Percentiles rank a stretch among this genome's conserved stretches.
Evolutionary conservation across 164 flowering plant genomes (phyloP).

Genomic region (Piper betle): DNA sequence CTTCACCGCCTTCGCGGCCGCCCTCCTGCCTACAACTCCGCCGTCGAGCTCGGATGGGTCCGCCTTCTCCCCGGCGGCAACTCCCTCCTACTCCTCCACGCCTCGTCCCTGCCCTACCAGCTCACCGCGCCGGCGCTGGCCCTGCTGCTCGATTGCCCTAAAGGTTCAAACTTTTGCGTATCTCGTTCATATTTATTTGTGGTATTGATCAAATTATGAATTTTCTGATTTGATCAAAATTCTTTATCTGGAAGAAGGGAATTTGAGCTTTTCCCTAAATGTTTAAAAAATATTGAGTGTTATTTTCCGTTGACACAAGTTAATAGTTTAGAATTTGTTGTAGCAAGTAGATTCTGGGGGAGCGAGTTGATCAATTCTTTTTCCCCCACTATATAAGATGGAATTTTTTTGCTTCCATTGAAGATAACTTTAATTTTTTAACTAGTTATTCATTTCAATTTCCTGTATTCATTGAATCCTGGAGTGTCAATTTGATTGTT

Average conservation of each 20-base stretch:
- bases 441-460: not conserved
- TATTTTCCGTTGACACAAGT: not conserved
- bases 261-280: not conserved
- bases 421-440: not conserved
- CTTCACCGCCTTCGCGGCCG: slow-evolving; percentile 55
- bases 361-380: no score
- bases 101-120: slow-evolving; percentile 82
- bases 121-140: slow-evolving; percentile 92
- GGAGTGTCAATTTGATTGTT: no score
- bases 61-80: slow-evolving; percentile 22
- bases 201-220: slow-evolving; percentile 27
- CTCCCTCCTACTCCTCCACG: slow-evolving; percentile 51
- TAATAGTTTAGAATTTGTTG: not conserved
- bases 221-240: not conserved
- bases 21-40: slow-evolving; percentile 55
- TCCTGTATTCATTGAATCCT: not conserved
- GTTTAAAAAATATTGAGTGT: not conserved
- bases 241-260: not conserved
- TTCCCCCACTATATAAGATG: not conserved
- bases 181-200: no score
- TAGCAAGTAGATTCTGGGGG: not conserved
- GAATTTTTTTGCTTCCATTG: not conserved
- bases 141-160: slow-evolving; percentile 72
- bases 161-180: no score
- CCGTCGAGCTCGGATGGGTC: slow-evolving; percentile 36